Conservation (phyloP, 805 yeast species). For the Saccharomycopsis sp. region DNA sequence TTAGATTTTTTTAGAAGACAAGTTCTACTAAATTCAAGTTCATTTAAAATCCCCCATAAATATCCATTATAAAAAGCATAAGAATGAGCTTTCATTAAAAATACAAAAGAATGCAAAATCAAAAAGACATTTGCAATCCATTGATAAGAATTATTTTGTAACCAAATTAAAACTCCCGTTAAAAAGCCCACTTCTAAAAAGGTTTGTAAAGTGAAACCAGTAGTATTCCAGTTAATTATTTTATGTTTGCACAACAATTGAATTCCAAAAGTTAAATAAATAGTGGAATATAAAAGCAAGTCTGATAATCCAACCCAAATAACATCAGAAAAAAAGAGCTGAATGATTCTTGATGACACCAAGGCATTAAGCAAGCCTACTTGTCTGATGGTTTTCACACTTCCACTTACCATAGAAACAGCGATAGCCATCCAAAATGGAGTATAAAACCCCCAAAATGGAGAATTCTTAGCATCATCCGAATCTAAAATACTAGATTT, state of each 20-base stretch:
- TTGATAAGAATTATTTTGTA: conserved; percentile 49
- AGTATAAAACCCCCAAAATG: conserved; percentile 72
- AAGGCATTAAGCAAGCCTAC: conserved; percentile 27
- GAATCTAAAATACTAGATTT: conserved; percentile 21
- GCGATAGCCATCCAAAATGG: conserved; percentile 66
- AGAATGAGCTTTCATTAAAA: conserved; percentile 93
- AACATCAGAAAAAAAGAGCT: conserved; percentile 50
- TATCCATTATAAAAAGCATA: conserved; percentile 89
- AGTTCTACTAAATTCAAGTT: conserved; percentile 38
- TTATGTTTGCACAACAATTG: conserved; percentile 43
- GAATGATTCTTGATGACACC: conserved; percentile 42
- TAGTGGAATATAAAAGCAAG: conserved; percentile 56
- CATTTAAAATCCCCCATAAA: conserved; percentile 54
- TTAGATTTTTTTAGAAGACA: conserved; percentile 32
- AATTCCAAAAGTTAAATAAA: conserved; percentile 48
- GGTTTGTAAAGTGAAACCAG: conserved; percentile 58
- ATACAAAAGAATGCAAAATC: conserved; percentile 72
- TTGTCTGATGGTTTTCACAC: conserved; percentile 41
- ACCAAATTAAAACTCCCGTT: conserved; percentile 41
- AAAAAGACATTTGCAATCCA: conserved; percentile 90
- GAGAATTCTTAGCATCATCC: conserved; percentile 18
- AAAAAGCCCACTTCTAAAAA: conserved; percentile 46
- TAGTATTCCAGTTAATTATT: conserved; percentile 44
- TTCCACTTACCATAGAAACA: conserved; percentile 40
- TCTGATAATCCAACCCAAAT: conserved; percentile 66